Conservation (phyloP, 2,329 filamentous ascomycete species). For the Magnaporthiopsis incrustans region DNA sequence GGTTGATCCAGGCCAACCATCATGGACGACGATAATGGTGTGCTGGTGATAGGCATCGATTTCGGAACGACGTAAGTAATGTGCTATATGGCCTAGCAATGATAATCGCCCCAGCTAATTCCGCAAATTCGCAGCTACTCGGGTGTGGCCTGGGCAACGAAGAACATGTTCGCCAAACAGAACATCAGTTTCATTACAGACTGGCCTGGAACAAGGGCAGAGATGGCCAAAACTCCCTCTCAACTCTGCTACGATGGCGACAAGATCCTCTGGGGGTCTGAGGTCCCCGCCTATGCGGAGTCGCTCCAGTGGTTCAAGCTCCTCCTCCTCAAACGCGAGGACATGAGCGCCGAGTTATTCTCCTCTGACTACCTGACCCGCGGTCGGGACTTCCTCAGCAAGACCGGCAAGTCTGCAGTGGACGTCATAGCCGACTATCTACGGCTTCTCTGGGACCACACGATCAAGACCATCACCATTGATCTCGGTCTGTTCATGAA, state of each 20-base stretch:
- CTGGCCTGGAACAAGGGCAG: constrained; percentile 1
- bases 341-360: not conserved
- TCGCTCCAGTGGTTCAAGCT: constrained; percentile 7
- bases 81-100: not conserved
- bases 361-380: not conserved
- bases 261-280: not conserved
- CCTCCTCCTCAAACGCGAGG: not conserved
- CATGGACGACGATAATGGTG: not conserved
- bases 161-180: not conserved
- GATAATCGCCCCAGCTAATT: not conserved
- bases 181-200: not conserved
- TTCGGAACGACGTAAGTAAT: constrained; percentile 5
- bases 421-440: constrained; percentile 26
- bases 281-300: not conserved
- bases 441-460: constrained; percentile 23
- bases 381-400: not conserved
- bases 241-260: constrained; percentile 1
- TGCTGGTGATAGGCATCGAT: constrained; percentile 1
- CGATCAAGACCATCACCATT: constrained; percentile 17
- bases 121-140: not conserved
- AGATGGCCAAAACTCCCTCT: not conserved
- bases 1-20: too few species aligned
- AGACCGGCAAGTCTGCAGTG: constrained; percentile 13
- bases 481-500: constrained; percentile 17
- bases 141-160: constrained; percentile 3